Conservation (phyloP, 768 basidiomycete species). For the Coprinopsis cinerea region DNA sequence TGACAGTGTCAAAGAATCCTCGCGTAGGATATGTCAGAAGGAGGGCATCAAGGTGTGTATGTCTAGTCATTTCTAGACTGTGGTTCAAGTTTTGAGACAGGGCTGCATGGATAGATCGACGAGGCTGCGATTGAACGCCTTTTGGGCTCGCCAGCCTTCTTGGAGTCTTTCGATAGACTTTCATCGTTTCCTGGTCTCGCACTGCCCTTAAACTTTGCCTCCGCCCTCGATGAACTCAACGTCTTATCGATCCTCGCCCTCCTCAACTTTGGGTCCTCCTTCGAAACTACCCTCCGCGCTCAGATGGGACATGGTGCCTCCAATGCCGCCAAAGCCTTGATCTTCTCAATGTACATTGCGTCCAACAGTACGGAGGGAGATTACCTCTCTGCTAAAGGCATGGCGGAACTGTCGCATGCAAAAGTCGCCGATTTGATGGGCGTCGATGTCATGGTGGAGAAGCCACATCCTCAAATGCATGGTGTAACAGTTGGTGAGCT, state of each 20-base stretch:
- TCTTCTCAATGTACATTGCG: conserved; percentile 66
- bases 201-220: conserved; percentile 76
- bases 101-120: conserved; percentile 41
- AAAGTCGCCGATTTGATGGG: conserved; percentile 72
- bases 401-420: conserved; percentile 44
- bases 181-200: conserved; percentile 62
- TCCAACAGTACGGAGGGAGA: conserved; percentile 52
- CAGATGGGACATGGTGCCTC: conserved; percentile 77
- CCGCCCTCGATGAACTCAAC: conserved; percentile 70
- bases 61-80: background rate
- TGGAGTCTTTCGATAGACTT: conserved; percentile 53
- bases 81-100: too few species aligned
- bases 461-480: conserved; percentile 59
- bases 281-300: conserved; percentile 64
- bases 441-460: conserved; percentile 64
- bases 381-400: conserved; percentile 61
- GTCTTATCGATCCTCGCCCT: conserved; percentile 72
- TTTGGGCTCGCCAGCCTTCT: conserved; percentile 59
- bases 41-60: conserved; percentile 49
- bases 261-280: conserved; percentile 81
- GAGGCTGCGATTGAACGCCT: conserved; percentile 53
- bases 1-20: conserved; percentile 48
- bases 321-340: conserved; percentile 74
- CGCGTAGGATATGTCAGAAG: conserved; percentile 38
- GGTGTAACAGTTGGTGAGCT: conserved; percentile 72